Base-by-base conservation (phyloP, 1,284 basidiomycete genomes). In the Rhodotorula sp. region DNA sequence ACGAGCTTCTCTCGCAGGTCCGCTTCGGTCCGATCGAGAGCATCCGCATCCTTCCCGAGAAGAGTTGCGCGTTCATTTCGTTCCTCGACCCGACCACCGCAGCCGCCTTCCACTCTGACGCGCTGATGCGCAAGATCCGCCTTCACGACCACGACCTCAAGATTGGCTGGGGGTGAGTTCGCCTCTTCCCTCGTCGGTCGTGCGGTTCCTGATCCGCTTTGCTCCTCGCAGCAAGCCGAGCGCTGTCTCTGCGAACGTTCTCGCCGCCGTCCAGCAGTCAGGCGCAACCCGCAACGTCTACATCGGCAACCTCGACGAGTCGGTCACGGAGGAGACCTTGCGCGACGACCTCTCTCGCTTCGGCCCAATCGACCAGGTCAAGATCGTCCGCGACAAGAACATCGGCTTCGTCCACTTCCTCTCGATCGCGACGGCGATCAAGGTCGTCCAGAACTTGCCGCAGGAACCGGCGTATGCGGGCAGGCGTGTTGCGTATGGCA, bases 351-450 rank as follows among this genome's bases (percentile, higher is more conserved):
- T 83, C 92, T 62, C 88, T 86, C 85, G 89, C 52, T 97, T 94
- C 77, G 94, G 94, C n/a, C 84, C 94, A 54, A 96, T 97, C 78
- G 94, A 97, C 81, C 94, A 96, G 80, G 92, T 97, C 79, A 97
- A 97, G 86, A 95, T 96, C 78, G 94, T 96, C 52, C 84, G 92
- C 70, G 94, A 97, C 84, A 96, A 96, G 85, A 94, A 94, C 78
- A 96, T 96, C 73, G 94, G 92, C 11, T 97, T 97, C 79, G 91
- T 97, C 51, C 94, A 97, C 81, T 97, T 96, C 84, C 83, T 96
- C 77, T 92, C 89, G 80, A 95, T 97, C 79, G 86, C 89, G 20
- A 87, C 90, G 51, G 94, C 94, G 44, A 94, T 90, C 76, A 95
- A 95, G 88, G 92, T 91, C 56, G 93, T 96, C 56, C 89, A 90